Conservation (phyloP, 768 basidiomycete genomes). For the Scleroderma bovista region DNA sequence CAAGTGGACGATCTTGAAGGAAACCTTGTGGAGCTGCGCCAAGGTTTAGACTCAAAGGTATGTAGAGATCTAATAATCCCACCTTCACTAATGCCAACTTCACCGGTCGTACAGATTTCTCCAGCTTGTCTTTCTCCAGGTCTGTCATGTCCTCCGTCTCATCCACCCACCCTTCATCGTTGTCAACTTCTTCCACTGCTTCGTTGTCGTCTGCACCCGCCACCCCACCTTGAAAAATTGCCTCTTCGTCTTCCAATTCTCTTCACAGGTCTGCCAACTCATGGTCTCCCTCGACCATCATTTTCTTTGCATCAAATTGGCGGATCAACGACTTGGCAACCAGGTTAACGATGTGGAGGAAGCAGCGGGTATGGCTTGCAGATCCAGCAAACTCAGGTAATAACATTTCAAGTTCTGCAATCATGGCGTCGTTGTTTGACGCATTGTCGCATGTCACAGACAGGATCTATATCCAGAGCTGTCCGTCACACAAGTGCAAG, state of each 20-base stretch:
- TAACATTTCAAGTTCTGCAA: conserved; percentile 15
- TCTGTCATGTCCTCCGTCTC: conserved; percentile 12
- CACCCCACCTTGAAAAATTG: not conserved
- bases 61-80: not conserved
- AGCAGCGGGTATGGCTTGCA: conserved; percentile 28
- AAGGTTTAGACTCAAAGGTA: no score
- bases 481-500: no score
- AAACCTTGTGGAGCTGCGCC: no score
- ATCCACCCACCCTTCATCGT: conserved; percentile 22
- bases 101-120: conserved; percentile 17
- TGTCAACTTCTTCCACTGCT: not conserved
- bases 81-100: conserved; percentile 30
- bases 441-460: conserved; percentile 19
- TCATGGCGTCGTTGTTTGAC: conserved; percentile 22
- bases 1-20: conserved; percentile 14
- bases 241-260: not conserved
- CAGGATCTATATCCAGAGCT: no score
- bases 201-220: not conserved
- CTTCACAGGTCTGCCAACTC: conserved; percentile 2
- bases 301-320: no score
- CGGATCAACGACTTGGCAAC: conserved; percentile 10
- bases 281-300: no score
- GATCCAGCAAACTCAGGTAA: conserved; percentile 18
- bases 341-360: conserved; percentile 36
- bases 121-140: conserved; percentile 11